Evolutionary conservation across 129 eudicot species (phyloP), one percentile per base, ranked within the genome.

Genomic region (Apium graveolens): DNA sequence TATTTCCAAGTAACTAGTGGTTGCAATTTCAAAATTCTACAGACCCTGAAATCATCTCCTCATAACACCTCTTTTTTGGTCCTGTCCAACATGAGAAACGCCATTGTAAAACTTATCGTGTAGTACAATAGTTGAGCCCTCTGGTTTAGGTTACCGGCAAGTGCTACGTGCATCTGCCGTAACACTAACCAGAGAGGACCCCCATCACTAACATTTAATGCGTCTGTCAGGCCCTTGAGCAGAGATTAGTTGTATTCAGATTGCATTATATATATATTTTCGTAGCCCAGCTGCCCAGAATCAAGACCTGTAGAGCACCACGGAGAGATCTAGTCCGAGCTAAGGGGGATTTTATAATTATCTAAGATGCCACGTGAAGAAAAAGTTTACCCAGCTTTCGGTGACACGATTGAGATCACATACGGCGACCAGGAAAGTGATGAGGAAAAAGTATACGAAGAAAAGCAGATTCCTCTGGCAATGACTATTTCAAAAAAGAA

Each of bases 321-420:
- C 32, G 10, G 68, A 7, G 72, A 66, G 18, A 66, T 3, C 1
- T 63, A 27, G 37, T 63, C 9, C 1, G 70, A 63, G 37, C 29
- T 55, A 55, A 24, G 29, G 7, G 20, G 70, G 35, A 5, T 11
- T 63, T 63, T 11, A 21, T 5, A 9, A 71, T 6, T 12, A 41
- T 3, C 41, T 1, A 72, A 49, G 38, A 89, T 89, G 94, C 84
- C 38, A 27, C 86, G 80, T 55, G 83, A 85, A 11, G 51, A 16
- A 12, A 78, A 78, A 74, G 81, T 82, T 10, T 45, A 75, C 14
- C 81, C 82, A n/a, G 34, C 17, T 6, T 21, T 24, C 3, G 6
- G 1, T 41, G n/a, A 3, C 3, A 27, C 1, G 32, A 5, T 11
- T 42, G 76, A 72, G 17, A 42, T 24, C 27, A 62, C 70, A 81